Evolutionary conservation across 1,284 basidiomycete genomes (phyloP).

Genomic region (Heterobasidion parviporum): DNA sequence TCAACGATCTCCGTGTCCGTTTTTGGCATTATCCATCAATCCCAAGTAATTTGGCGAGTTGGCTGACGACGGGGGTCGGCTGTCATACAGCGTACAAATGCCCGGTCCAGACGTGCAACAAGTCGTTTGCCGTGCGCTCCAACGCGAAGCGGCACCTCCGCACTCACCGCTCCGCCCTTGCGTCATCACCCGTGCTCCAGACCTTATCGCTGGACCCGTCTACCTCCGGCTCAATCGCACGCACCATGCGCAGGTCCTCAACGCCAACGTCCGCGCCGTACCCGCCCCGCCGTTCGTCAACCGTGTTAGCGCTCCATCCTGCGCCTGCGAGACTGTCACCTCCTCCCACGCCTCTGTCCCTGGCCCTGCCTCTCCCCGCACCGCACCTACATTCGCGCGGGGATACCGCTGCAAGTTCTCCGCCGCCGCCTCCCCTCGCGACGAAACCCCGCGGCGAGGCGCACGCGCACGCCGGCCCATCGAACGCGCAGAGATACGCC

Average conservation of each 20-base stretch:
- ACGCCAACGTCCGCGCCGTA: neutral
- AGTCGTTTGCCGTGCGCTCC: slow-evolving; percentile 54
- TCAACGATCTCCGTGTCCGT: neutral
- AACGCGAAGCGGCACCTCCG: slow-evolving; percentile 59
- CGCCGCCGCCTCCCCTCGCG: too few relatives aligned
- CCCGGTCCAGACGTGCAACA: slow-evolving; percentile 41
- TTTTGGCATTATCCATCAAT: neutral
- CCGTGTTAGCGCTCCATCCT: neutral
- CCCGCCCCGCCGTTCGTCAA: neutral
- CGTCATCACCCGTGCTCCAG: slow-evolving; percentile 22
- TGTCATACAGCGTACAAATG: slow-evolving; percentile 43
- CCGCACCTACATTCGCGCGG: too few relatives aligned
- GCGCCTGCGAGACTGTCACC: too few relatives aligned
- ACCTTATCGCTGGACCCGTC: slow-evolving; percentile 14
- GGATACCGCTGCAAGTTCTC: too few relatives aligned
- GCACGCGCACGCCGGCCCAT: too few relatives aligned
- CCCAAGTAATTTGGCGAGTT: neutral
- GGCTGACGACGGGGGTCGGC: neutral
- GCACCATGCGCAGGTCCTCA: neutral
- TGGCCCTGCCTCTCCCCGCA: neutral
- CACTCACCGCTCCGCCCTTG: slow-evolving; percentile 29
- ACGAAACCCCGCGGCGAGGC: too few relatives aligned
- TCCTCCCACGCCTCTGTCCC: neutral
- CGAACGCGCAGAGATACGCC: too few relatives aligned
- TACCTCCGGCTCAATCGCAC: neutral